Evolutionary conservation across 345 rosid species (phyloP), one percentile per base, ranked within the genome.

Genomic region (Boechera stricta): DNA sequence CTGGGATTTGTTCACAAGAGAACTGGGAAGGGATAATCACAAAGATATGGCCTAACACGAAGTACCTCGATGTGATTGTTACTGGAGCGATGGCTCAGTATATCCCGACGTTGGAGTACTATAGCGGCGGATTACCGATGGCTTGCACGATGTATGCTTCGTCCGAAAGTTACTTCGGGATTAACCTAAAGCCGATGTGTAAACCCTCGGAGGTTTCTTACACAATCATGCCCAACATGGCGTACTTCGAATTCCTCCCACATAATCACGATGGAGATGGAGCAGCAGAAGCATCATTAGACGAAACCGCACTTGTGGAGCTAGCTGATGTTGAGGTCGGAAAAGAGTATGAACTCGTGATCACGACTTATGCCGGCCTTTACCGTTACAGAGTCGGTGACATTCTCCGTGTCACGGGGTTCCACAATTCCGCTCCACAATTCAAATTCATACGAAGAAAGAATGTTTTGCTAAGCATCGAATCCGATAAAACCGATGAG

Each of bases 51-150:
- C 98, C 98, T 9, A 90, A 92, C 72, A 88, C 97, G 0, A 92
- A 82, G 78, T 94, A 94, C 42, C 86, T 94, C 0, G 98, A 94
- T 3, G 98, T 92, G 69, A 90, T 94, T 28, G 97, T 94, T 26
- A 94, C 98, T 0, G 98, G 98, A 13, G 88, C 98, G 6, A 94
- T 94, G 98, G 93, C 98, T 47, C 98, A 92, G 69, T 94, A 94
- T 71, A 92, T 94, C 72, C 98, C 98, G 0, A 92, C 92, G 0
- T 86, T 94, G 15, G 98, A 94, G 66, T 89, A 86, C 59, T 94
- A 92, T 11, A 87, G 97, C 36, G 85, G 85, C 8, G 97, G 97
- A 2, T 67, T 94, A 78, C 98, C 98, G 0, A 65, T 86, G 89
- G 88, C 93, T 59, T 87, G 95, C 77, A 94, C 97, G 7, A 94